These are phyloP conservation scores for Ophiostoma himal-ulmi DNA, from an alignment of 2,329 filamentous ascomycete species.

Conservation along the genomic window DNA sequence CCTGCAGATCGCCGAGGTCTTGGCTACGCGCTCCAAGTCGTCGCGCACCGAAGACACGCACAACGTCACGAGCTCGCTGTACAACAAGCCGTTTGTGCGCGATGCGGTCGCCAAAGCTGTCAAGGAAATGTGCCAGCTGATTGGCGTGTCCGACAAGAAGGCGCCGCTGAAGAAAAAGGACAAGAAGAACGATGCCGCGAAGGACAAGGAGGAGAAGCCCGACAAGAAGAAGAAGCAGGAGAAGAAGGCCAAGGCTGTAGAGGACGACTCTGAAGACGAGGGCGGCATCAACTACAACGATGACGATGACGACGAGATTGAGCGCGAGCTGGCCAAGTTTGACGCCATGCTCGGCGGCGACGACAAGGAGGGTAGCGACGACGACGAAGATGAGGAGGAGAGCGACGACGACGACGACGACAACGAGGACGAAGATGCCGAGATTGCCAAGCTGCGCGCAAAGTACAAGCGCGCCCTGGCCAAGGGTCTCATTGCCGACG, in stretches of 20 bases:
- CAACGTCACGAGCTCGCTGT: conserved; percentile 55
- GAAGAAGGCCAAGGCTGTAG: conserved; percentile 28
- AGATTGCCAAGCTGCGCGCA: conserved; percentile 20
- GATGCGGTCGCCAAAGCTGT: conserved; percentile 46
- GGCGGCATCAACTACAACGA: conserved; percentile 35
- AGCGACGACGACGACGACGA: conserved; percentile 9
- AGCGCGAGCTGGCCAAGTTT: conserved; percentile 21
- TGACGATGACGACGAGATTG: conserved; percentile 24
- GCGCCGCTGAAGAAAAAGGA: conserved; percentile 31
- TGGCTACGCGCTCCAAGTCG: conserved; percentile 42
- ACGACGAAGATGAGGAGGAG: conserved; percentile 19
- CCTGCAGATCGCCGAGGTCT: conserved; percentile 37
- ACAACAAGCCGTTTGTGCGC: conserved; percentile 47
- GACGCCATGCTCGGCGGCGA: conserved; percentile 23
- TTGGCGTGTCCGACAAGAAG: conserved; percentile 40
- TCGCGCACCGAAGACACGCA: conserved; percentile 51
- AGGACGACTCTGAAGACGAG: conserved; percentile 32
- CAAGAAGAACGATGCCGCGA: background rate
- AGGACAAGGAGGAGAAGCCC: background rate
- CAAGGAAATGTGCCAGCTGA: conserved; percentile 43
- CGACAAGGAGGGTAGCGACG: conserved; percentile 27
- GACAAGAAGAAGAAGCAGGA: background rate
- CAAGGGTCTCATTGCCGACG: conserved; percentile 32
- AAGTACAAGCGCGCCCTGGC: conserved; percentile 27
- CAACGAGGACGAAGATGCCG: conserved; percentile 12